phyloP scores from a whole-genome alignment of 768 basidiomycete species.

The Pleurotus citrinopileatus region DNA sequence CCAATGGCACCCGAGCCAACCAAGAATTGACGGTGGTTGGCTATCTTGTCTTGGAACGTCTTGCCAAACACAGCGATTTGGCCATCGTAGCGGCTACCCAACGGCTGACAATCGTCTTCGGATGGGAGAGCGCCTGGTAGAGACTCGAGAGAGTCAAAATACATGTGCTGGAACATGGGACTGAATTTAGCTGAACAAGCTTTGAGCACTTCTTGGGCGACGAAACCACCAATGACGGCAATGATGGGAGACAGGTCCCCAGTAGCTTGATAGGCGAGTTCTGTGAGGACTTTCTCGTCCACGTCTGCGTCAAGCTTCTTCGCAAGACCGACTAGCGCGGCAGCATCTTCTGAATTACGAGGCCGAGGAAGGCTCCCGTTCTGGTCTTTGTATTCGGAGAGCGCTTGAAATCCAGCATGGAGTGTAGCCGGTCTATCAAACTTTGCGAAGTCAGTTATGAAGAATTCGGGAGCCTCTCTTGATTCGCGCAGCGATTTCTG shows the following conservation, averaged over 20 bases:
- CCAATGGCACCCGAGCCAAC: slow-evolving; percentile 99
- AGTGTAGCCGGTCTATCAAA: slow-evolving; percentile 90
- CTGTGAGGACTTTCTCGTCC: slow-evolving; percentile 78
- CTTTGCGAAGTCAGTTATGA: slow-evolving; percentile 97
- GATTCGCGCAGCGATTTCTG: slow-evolving; percentile 95
- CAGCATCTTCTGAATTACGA: slow-evolving; percentile 79
- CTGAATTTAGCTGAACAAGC: slow-evolving; percentile 98
- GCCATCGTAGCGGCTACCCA: slow-evolving; percentile 83
- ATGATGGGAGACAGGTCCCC: slow-evolving; percentile 89
- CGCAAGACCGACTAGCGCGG: slow-evolving; percentile 66
- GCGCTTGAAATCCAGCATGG: slow-evolving; percentile 92
- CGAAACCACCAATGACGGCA: slow-evolving; percentile 95
- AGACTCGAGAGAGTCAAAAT: slow-evolving; percentile 97
- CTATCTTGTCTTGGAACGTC: slow-evolving; percentile 88
- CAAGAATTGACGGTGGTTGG: slow-evolving; percentile 89
- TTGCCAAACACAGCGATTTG: slow-evolving; percentile 97
- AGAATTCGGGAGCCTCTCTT: slow-evolving; percentile 74
- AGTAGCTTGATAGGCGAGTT: slow-evolving; percentile 87
- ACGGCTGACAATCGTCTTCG: slow-evolving; percentile 81
- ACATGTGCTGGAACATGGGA: slow-evolving; percentile 91
- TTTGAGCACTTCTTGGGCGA: slow-evolving; percentile 97
- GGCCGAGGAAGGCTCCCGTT: slow-evolving; percentile 75
- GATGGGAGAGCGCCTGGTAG: slow-evolving; percentile 73
- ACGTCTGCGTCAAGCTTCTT: slow-evolving; percentile 75
- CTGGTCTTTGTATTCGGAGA: slow-evolving; percentile 71